Base-by-base conservation (phyloP, 306 rosid species). In the Castanea sativa region DNA sequence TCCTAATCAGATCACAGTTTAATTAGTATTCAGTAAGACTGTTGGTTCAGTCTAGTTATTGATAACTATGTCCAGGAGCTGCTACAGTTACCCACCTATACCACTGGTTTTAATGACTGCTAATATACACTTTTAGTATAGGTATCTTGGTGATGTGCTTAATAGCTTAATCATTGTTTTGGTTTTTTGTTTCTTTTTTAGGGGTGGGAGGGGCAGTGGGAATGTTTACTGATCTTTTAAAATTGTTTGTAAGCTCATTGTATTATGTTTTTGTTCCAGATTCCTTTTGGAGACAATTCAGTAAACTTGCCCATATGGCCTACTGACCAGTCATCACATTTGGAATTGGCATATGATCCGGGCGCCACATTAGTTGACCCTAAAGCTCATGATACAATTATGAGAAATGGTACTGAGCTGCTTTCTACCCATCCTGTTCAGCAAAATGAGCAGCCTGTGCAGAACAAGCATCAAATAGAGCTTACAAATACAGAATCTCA, bases 251-350 rank as follows among this genome's bases (percentile, higher is more conserved):
- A 12, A 59, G 43, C 27, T 16, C 55, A 18, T 79, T 1, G 67
- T 57, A 61, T 78, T 75, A 70, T 80, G 52, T 68, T 43, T 82
- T 11, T 53, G 30, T 59, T 82, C 60, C 89, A 93, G 98, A 77
- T 85, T 82, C 82, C 94, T 69, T 79, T 83, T 45, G 98, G 78
- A 43, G 93, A 87, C 82, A 80, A 77, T 77, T 74, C 84, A 60
- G 87, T 81, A 71, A 81, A 82, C 73, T 76, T 86, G 71, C 87
- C 87, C 16, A 84, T 86, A 21, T 89, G 87, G 78, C 71, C 77
- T 21, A 81, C 83, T 25, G 70, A 86, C 78, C 93, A 88, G 79
- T 86, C 86, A 59, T 30, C 86, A 61, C 82, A 83, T 75, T 80
- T 86, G 80, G 91, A 91, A 25, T 84, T 81, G 71, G 85, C 76